A percentile compares a stretch with the other conserved stretches of the same genome.
These are phyloP conservation scores for Boletus insuetus DNA, from an alignment of 768 basidiomycete genomes.

Conservation along the genomic window DNA sequence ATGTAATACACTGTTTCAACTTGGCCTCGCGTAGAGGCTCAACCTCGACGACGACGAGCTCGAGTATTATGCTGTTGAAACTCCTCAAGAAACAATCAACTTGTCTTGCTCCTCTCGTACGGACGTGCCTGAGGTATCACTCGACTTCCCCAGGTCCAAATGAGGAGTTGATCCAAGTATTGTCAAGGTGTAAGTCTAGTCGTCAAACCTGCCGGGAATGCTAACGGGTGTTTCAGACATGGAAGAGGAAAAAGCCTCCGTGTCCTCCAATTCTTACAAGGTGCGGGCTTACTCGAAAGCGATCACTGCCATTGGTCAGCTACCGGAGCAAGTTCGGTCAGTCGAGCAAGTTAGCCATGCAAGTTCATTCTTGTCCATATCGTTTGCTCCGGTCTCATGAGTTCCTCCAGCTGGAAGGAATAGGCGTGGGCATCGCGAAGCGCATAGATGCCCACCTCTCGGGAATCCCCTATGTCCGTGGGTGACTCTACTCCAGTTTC, in stretches of 20 bases:
- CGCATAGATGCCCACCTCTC: conserved; percentile 44
- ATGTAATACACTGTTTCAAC: conserved; percentile 16
- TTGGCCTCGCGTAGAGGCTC: not conserved
- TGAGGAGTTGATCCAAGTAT: conserved; percentile 37
- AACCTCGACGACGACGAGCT: not conserved
- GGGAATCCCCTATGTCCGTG: conserved; percentile 35
- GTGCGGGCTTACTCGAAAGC: conserved; percentile 49
- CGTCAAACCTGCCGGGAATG: not conserved
- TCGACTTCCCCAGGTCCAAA: conserved; percentile 31
- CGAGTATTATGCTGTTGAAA: conserved; percentile 19
- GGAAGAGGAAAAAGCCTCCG: conserved; percentile 39
- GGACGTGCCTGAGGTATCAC: conserved; percentile 11
- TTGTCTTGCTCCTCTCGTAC: not conserved
- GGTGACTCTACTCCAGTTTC: conserved; percentile 14
- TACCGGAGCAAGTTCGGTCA: conserved; percentile 43
- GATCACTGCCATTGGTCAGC: conserved; percentile 39
- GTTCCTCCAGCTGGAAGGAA: conserved; percentile 28
- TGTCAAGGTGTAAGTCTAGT: conserved; percentile 40
- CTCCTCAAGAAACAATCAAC: conserved; percentile 5
- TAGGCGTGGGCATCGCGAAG: conserved; percentile 40
- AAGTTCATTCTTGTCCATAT: conserved; percentile 8
- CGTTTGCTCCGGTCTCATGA: conserved; percentile 6
- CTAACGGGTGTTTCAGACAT: conserved; percentile 30
- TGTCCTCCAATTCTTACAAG: conserved; percentile 44
- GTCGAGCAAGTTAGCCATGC: conserved; percentile 38